Evolutionary conservation across 768 basidiomycete species (phyloP).

Genomic region (Boletus rubropictus): DNA sequence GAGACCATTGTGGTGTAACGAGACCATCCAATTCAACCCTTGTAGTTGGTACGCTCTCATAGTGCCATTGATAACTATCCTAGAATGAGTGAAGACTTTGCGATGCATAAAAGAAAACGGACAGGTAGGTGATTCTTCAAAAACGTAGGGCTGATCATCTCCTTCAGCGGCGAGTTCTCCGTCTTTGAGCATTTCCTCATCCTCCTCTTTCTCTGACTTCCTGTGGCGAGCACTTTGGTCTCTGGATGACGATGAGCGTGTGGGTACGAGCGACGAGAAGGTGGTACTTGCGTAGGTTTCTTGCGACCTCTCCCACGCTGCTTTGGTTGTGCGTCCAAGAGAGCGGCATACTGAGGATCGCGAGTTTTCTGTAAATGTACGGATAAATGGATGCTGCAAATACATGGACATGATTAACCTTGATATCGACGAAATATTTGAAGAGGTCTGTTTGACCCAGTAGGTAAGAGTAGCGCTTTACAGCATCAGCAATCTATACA

Average conservation of each 20-base stretch:
- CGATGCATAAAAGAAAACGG: constrained; percentile 11
- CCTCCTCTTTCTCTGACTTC: constrained; percentile 97
- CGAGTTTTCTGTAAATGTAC: constrained; percentile 57
- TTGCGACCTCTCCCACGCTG: constrained; percentile 82
- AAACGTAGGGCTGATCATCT: constrained; percentile 87
- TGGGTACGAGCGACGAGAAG: neutral
- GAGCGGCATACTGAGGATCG: constrained; percentile 87
- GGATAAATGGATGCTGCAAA: neutral
- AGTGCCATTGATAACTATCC: constrained; percentile 73
- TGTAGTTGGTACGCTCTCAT: constrained; percentile 96
- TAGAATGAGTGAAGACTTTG: constrained; percentile 2
- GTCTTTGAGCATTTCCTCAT: constrained; percentile 89
- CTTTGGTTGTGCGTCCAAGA: constrained; percentile 83
- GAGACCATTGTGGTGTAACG: constrained; percentile 90
- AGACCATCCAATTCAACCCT: constrained; percentile 96
- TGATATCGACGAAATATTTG: constrained; percentile 96
- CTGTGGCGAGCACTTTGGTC: constrained; percentile 79
- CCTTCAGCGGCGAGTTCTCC: constrained; percentile 75
- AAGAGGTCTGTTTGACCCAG: constrained; percentile 97
- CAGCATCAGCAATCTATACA: constrained; percentile 77
- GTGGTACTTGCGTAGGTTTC: constrained; percentile 57
- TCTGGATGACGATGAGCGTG: constrained; percentile 34
- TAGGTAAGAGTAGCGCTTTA: constrained; percentile 96
- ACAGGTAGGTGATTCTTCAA: constrained; percentile 93
- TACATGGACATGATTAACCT: constrained; percentile 42